These are phyloP conservation scores for Tetrahymena borealis DNA, from an alignment of 73 alveolate species.

Conservation along the genomic window DNA sequence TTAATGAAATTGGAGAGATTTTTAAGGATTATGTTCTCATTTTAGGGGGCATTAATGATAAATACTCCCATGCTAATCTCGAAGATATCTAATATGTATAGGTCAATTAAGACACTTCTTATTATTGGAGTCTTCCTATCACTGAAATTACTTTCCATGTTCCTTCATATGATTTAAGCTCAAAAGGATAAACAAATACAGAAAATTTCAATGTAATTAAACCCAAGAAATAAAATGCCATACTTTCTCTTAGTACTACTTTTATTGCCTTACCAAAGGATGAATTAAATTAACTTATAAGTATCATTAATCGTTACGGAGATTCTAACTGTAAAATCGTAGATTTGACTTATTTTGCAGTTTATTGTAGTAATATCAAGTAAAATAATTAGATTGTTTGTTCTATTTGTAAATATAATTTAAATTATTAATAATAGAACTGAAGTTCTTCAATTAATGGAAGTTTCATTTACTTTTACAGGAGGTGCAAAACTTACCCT, in stretches of 20 bases:
- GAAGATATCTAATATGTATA: neutral
- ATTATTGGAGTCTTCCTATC: neutral
- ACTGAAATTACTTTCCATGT: neutral
- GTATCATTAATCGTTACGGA: neutral
- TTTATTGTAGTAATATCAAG: neutral
- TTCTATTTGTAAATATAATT: neutral
- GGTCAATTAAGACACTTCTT: neutral
- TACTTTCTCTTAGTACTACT: neutral
- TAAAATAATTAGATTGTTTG: neutral
- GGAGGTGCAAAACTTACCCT: neutral
- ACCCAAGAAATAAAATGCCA: neutral
- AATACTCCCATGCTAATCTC: neutral
- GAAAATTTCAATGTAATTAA: neutral
- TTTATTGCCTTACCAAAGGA: neutral
- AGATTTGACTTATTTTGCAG: neutral
- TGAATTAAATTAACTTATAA: neutral
- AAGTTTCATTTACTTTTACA: neutral
- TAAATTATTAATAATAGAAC: neutral
- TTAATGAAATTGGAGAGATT: neutral
- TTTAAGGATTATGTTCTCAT: neutral
- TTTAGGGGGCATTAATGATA: neutral
- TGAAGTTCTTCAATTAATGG: neutral
- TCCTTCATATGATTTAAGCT: neutral
- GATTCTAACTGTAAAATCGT: neutral
- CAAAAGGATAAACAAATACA: neutral